A percentile compares a stretch with the other conserved stretches of the same genome.
Evolutionary conservation across 148 eudicot genomes (phyloP).

Genomic region (Heliamphora exappendiculata): DNA sequence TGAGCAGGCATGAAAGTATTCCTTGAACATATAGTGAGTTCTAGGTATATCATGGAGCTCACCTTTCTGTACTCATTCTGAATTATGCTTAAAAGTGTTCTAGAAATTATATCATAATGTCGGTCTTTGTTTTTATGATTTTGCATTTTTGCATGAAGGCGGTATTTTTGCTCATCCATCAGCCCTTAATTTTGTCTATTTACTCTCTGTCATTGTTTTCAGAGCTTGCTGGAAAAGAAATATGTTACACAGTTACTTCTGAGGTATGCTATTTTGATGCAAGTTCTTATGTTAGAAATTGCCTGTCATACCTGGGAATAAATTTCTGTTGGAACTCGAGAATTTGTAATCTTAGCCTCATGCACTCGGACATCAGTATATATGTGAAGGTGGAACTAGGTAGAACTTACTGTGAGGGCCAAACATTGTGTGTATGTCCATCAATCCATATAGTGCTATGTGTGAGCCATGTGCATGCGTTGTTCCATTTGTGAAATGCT

Average conservation of each 20-base stretch:
- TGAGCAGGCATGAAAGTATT: background rate
- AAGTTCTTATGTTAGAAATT: background rate
- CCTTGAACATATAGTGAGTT: background rate
- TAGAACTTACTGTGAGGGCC: background rate
- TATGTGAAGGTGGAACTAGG: background rate
- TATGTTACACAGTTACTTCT: constrained; percentile 20
- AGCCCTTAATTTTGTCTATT: background rate
- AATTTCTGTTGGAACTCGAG: background rate
- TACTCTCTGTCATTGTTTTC: constrained; percentile 1
- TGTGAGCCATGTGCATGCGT: background rate
- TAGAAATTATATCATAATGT: background rate
- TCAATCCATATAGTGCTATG: background rate
- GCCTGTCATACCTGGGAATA: background rate
- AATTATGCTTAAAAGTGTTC: background rate
- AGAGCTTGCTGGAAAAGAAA: constrained; percentile 24
- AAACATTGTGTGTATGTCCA: background rate
- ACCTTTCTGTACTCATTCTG: background rate
- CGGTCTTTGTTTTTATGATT: background rate
- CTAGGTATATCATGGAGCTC: background rate
- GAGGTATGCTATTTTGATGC: constrained; percentile 29
- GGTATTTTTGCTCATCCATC: background rate
- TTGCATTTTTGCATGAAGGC: background rate
- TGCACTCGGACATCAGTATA: background rate
- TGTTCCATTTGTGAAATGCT: background rate
- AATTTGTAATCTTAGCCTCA: background rate